A percentile compares a stretch with the other conserved stretches of the same genome.
These are phyloP conservation scores for Penicillium cataractarum DNA, from an alignment of 495 filamentous ascomycete genomes.

Conservation along the genomic window DNA sequence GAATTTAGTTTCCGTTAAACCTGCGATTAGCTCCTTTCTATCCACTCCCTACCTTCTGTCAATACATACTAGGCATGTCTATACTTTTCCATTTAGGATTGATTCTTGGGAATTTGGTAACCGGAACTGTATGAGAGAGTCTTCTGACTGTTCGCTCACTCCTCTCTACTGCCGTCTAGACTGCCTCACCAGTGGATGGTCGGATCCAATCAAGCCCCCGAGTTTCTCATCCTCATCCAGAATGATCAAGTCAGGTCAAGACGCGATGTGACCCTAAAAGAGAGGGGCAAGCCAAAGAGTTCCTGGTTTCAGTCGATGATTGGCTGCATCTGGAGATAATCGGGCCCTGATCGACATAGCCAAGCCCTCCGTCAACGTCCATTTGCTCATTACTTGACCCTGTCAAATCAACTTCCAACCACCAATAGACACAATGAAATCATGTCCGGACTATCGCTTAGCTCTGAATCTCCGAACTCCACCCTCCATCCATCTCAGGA, in stretches of 20 bases:
- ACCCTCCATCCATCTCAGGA: background rate
- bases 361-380: background rate
- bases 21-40: background rate
- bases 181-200: constrained; percentile 13
- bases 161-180: constrained; percentile 1
- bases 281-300: constrained; percentile 11
- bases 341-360: constrained; percentile 31
- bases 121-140: background rate
- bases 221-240: background rate
- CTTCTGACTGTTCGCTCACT: background rate
- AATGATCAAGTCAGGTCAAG: background rate
- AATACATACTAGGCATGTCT: background rate
- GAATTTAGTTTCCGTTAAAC: background rate
- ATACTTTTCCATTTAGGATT: background rate
- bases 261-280: constrained; percentile 26
- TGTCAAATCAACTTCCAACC: background rate
- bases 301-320: constrained; percentile 11
- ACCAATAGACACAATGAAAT: background rate
- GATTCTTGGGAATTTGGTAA: background rate
- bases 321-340: constrained; percentile 28
- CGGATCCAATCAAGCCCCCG: constrained; percentile 17
- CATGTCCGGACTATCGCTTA: background rate
- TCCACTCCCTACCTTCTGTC: background rate
- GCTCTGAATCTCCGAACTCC: constrained; percentile 1
- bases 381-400: constrained; percentile 3